Base-by-base conservation (phyloP, 768 basidiomycete species). In the Crucibulum laeve region DNA sequence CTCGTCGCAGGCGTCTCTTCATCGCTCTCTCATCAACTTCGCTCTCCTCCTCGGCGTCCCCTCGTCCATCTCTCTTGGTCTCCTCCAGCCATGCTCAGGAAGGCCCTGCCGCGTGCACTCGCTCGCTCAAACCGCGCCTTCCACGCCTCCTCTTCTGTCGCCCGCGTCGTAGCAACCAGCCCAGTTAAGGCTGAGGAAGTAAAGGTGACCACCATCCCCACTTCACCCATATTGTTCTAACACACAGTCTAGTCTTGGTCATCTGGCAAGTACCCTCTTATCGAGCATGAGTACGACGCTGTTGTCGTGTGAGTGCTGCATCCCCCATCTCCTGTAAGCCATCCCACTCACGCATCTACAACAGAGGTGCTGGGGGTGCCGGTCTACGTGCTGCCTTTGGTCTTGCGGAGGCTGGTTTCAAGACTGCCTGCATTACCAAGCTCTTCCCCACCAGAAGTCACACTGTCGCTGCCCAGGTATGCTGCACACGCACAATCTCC, bases 251-350 rank as follows among this genome's bases (percentile, higher is more conserved):
- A 87, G 81, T 80, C 81, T 26, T 86, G 82, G 83, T 76, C 82
- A 36, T 85, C 82, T 30, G 89, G 87, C 39, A 91, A 93, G 61
- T 99, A 98, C 63, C 91, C 95, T 15, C 74, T 99, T 49, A 93
- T 99, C 54, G 96, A 99, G 62, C 96, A 99, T 62, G 94, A 97
- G 64, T 98, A 92, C 65, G 95, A 99, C 74, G 95, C 95, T 14
- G 85, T 99, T 55, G 95, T 98, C 45, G 91, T 98, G 92, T 96
- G 60, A 67, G 94, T 77, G n/a, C n/a, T n/a, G n/a, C n/a, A 28
- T n/a, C 34, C 5, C 17, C 17, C 45, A 14, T 28, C n/a, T 11
- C 28, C 38, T 49, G 33, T 38, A 34, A 37, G 42, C 10, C 39
- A 17, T 41, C 2, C 11, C 40, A 18, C 46, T 35, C 25, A 49